phyloP scores from a whole-genome alignment of 352 stramenopile genomes.

The Globisporangium camurandrum region DNA sequence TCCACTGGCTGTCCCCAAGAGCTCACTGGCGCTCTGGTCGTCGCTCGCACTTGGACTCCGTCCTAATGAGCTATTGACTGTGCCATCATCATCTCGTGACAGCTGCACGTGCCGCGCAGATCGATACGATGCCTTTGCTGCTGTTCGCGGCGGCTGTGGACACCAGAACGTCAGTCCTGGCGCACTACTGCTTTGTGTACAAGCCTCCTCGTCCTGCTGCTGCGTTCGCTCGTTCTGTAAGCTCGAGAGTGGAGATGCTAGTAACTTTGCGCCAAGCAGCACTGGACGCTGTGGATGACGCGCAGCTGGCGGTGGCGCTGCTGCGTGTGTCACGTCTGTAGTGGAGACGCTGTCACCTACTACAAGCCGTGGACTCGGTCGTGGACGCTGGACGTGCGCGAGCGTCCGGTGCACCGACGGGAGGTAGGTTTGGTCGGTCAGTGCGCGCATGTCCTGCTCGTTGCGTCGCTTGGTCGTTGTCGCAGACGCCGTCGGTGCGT shows the following conservation, averaged over 20 bases:
- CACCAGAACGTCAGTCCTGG: slow-evolving; percentile 6
- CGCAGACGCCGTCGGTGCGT: slow-evolving; percentile 1
- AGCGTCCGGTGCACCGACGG: slow-evolving; percentile 21
- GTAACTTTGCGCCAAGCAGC: slow-evolving; percentile 21
- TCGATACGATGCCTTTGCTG: slow-evolving; percentile 3
- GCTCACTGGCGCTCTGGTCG: not conserved
- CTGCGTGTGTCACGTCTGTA: not conserved
- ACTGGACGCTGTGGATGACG: not conserved
- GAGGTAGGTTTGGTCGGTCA: slow-evolving; percentile 27
- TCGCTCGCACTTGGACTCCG: not conserved
- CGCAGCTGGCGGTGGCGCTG: not conserved
- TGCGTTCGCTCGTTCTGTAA: slow-evolving; percentile 23
- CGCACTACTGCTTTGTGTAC: not conserved
- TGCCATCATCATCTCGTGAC: too few species aligned
- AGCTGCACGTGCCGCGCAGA: not conserved
- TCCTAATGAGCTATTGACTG: too few species aligned
- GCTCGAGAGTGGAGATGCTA: slow-evolving; percentile 31
- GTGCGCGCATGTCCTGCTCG: slow-evolving; percentile 9
- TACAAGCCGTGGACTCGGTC: not conserved
- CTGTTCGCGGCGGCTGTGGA: slow-evolving; percentile 7
- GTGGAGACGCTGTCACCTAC: too few species aligned
- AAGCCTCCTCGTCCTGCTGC: not conserved
- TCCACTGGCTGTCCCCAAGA: not conserved
- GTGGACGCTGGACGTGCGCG: slow-evolving; percentile 5
- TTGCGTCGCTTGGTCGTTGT: slow-evolving; percentile 3